Evolutionary conservation across 306 rosid genomes (phyloP).

Genomic region (Cercis canadensis): DNA sequence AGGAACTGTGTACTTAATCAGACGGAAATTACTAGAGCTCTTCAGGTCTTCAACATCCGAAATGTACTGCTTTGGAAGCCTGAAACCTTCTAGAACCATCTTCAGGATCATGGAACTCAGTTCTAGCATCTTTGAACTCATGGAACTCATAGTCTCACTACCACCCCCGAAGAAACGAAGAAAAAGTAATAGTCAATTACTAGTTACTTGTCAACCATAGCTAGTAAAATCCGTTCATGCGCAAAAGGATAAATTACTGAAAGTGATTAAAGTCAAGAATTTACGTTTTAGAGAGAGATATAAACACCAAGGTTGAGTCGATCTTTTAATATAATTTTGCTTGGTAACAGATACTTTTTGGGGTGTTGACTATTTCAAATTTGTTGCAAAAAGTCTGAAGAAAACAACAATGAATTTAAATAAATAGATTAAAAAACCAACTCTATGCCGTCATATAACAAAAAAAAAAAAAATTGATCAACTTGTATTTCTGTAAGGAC

Average conservation of each 20-base stretch:
- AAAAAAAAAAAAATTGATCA: too few relatives aligned
- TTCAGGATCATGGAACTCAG: constrained; percentile 35
- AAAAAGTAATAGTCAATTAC: too few relatives aligned
- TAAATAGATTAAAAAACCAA: background rate
- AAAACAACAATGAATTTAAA: background rate
- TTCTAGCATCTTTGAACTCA: constrained; percentile 44
- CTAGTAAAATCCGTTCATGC: too few relatives aligned
- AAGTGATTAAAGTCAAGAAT: too few relatives aligned
- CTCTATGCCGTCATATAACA: too few relatives aligned
- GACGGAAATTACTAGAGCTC: constrained; percentile 24
- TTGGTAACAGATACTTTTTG: too few relatives aligned
- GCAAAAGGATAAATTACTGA: too few relatives aligned
- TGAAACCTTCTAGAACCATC: constrained; percentile 53
- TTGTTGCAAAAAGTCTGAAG: background rate
- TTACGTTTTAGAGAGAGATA: too few relatives aligned
- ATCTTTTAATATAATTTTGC: too few relatives aligned
- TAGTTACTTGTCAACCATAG: too few relatives aligned
- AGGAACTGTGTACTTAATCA: constrained; percentile 53
- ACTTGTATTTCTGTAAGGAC: too few relatives aligned
- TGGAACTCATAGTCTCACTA: constrained; percentile 45
- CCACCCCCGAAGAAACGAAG: background rate
- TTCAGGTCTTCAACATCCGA: constrained; percentile 35
- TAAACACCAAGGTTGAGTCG: too few relatives aligned
- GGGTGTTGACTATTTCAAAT: background rate
- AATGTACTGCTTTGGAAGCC: constrained; percentile 38